phyloP scores from a whole-genome alignment of 164 flowering plant genomes.

The Hamamelis virginiana region DNA sequence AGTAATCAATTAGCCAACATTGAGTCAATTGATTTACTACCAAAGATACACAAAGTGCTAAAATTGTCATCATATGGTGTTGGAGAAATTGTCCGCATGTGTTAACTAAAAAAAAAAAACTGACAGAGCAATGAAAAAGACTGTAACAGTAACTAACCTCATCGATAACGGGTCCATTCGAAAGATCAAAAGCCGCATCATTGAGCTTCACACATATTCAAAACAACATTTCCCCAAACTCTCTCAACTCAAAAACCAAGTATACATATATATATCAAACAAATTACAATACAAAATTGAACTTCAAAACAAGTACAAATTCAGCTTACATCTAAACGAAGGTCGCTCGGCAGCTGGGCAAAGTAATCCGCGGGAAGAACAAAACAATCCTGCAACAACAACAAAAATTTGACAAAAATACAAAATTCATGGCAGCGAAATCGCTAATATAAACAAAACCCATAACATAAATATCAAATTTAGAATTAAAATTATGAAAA shows the following conservation, averaged over 20 bases:
- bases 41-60: too few relatives aligned
- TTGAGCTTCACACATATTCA: slow-evolving; percentile 54
- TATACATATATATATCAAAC: not conserved
- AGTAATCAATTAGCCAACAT: too few relatives aligned
- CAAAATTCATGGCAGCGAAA: not conserved
- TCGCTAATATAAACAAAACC: not conserved
- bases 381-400: slow-evolving; percentile 60
- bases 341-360: slow-evolving; percentile 56
- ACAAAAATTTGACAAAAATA: not conserved
- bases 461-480: not conserved
- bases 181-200: slow-evolving; percentile 96
- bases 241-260: slow-evolving; percentile 10
- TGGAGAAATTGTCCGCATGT: too few relatives aligned
- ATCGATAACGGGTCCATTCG: slow-evolving; percentile 74
- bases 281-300: not conserved
- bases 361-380: slow-evolving; percentile 83
- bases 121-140: not conserved
- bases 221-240: slow-evolving; percentile 11
- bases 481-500: not conserved
- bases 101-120: not conserved
- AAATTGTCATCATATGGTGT: too few relatives aligned
- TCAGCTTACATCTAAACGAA: slow-evolving; percentile 59
- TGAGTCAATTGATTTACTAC: too few relatives aligned
- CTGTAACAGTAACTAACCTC: slow-evolving; percentile 53
- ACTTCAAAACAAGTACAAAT: not conserved